Percentiles rank a stretch among this genome's conserved stretches.
phyloP scores from a whole-genome alignment of 495 filamentous ascomycete species.

The Delitschia confertaspora region DNA sequence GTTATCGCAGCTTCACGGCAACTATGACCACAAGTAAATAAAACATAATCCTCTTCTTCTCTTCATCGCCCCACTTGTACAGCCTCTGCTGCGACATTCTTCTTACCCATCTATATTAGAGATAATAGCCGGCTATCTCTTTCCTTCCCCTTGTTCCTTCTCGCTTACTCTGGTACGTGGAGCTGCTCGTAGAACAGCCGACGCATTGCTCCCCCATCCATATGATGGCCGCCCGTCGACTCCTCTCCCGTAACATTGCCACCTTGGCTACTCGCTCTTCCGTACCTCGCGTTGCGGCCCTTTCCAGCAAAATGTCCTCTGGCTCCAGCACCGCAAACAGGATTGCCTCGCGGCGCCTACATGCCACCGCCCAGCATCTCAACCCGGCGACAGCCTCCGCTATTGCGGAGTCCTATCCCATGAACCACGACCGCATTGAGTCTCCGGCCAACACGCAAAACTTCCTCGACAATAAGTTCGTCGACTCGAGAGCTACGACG shows the following conservation, averaged over 20 bases:
- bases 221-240: slow-evolving; percentile 25
- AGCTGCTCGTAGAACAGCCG: neutral
- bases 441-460: slow-evolving; percentile 72
- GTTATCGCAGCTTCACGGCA: too few species aligned
- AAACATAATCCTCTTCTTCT: too few species aligned
- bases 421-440: slow-evolving; percentile 68
- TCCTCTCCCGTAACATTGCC: slow-evolving; percentile 19
- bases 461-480: slow-evolving; percentile 88
- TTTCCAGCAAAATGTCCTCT: slow-evolving; percentile 29
- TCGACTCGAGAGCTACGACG: slow-evolving; percentile 59
- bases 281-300: slow-evolving; percentile 23
- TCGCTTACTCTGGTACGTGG: too few species aligned
- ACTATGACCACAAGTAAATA: too few species aligned
- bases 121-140: too few species aligned
- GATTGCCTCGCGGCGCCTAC: slow-evolving; percentile 33
- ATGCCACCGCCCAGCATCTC: slow-evolving; percentile 35
- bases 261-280: slow-evolving; percentile 23
- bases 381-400: slow-evolving; percentile 44
- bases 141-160: too few species aligned
- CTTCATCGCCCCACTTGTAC: too few species aligned
- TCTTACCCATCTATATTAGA: too few species aligned
- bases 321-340: slow-evolving; percentile 21
- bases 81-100: too few species aligned
- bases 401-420: slow-evolving; percentile 64
- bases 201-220: neutral